phyloP scores from a whole-genome alignment of 2,329 filamentous ascomycete species.

The Zasmidium cellare region DNA sequence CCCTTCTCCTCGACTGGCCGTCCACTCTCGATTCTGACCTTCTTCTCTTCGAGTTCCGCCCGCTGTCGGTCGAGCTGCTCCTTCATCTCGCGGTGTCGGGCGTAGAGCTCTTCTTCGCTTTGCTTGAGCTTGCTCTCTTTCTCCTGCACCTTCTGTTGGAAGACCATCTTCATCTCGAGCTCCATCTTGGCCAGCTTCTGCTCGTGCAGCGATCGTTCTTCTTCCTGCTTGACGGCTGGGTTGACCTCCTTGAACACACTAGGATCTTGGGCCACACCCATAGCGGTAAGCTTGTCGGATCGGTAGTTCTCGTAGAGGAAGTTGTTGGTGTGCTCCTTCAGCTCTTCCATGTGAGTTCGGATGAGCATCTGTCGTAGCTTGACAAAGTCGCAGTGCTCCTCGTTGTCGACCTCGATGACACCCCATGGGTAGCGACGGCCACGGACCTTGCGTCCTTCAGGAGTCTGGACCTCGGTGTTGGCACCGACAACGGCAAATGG shows the following conservation, averaged over 20 bases:
- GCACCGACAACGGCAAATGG: constrained; percentile 97
- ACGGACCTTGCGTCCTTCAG: constrained; percentile 92
- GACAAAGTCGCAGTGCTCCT: constrained; percentile 99
- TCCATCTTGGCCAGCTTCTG: constrained; percentile 99
- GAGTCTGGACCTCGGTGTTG: constrained; percentile 86
- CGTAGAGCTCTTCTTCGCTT: constrained; percentile 98
- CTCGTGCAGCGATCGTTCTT: constrained; percentile 96
- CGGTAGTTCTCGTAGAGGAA: constrained; percentile 98
- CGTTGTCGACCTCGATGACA: constrained; percentile 98
- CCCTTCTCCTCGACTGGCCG: constrained; percentile 95
- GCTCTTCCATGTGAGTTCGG: constrained; percentile 99
- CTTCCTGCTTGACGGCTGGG: constrained; percentile 99
- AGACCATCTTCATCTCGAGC: constrained; percentile 99
- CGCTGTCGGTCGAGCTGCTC: constrained; percentile 96
- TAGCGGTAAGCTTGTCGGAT: constrained; percentile 96
- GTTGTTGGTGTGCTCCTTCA: constrained; percentile 99
- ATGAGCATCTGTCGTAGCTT: constrained; percentile 99
- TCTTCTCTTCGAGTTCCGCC: constrained; percentile 97
- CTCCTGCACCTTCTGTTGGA: constrained; percentile 99
- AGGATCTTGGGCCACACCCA: constrained; percentile 98
- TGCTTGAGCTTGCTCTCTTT: constrained; percentile 99
- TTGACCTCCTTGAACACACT: constrained; percentile 99
- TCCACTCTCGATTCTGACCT: constrained; percentile 89
- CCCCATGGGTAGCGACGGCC: constrained; percentile 98
- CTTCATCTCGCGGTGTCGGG: constrained; percentile 99